phyloP scores from a whole-genome alignment of 75 land plant genomes.

The Cryptomeria japonica region DNA sequence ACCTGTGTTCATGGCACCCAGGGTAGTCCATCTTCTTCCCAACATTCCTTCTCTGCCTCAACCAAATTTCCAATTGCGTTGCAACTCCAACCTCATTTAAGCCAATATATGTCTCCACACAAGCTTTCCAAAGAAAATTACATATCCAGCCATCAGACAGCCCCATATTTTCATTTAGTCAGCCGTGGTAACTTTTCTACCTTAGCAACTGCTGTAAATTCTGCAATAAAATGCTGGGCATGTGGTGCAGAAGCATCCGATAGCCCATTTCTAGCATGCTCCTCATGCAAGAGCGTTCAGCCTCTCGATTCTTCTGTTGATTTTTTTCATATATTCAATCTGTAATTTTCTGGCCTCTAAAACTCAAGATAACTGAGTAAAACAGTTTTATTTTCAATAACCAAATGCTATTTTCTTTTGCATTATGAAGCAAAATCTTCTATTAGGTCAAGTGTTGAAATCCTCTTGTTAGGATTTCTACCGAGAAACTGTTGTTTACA shows the following conservation, averaged over 20 bases:
- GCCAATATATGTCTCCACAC: not conserved
- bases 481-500: not conserved
- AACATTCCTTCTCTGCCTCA: not conserved
- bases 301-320: conserved; percentile 64
- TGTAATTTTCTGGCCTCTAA: conserved; percentile 39
- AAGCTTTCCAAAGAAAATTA: not conserved
- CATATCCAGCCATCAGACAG: not conserved
- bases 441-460: not conserved
- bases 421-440: not conserved
- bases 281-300: conserved; percentile 64
- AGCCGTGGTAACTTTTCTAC: not conserved
- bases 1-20: not conserved
- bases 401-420: not conserved
- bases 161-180: not conserved
- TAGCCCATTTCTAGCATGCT: conserved; percentile 51
- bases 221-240: conserved; percentile 60
- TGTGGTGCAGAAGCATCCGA: conserved; percentile 35
- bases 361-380: not conserved
- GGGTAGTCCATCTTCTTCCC: not conserved
- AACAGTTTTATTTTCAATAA: not conserved
- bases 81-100: not conserved
- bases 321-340: conserved; percentile 70
- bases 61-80: not conserved
- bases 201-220: conserved; percentile 1
- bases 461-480: not conserved